phyloP scores from a whole-genome alignment of 371 early-diverging fungal genomes.

The Mortierella sp. region DNA sequence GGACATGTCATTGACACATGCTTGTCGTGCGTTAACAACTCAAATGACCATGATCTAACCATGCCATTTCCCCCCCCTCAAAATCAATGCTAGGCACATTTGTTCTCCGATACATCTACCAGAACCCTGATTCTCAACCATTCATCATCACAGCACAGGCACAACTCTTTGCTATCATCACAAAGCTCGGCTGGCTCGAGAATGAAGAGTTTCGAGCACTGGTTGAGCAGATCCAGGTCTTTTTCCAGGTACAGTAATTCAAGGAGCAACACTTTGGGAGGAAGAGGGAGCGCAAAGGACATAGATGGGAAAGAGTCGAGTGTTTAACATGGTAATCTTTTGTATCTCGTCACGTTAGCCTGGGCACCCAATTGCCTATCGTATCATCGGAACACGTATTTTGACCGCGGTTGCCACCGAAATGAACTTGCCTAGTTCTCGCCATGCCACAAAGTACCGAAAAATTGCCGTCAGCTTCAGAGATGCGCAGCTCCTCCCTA shows the following conservation, averaged over 20 bases:
- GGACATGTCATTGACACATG: neutral
- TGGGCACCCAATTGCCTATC: slow-evolving; percentile 63
- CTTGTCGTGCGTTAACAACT: neutral
- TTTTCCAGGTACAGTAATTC: slow-evolving; percentile 68
- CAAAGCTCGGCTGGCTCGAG: slow-evolving; percentile 90
- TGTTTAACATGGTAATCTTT: neutral
- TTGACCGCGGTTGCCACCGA: slow-evolving; percentile 72
- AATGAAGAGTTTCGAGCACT: slow-evolving; percentile 79
- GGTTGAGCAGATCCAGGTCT: slow-evolving; percentile 76
- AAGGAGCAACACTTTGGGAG: neutral
- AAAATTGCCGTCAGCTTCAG: slow-evolving; percentile 84
- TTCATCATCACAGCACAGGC: slow-evolving; percentile 81
- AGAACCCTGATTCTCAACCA: slow-evolving; percentile 73
- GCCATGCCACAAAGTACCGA: slow-evolving; percentile 72
- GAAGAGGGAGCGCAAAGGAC: neutral
- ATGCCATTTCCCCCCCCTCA: neutral
- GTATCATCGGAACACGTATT: slow-evolving; percentile 78
- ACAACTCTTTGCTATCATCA: slow-evolving; percentile 80
- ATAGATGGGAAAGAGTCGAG: neutral
- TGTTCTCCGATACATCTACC: slow-evolving; percentile 77
- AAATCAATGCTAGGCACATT: slow-evolving; percentile 57
- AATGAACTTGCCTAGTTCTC: slow-evolving; percentile 68
- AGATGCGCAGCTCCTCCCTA: slow-evolving; percentile 81
- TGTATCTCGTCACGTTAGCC: slow-evolving; percentile 58
- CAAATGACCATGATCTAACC: neutral